These are phyloP conservation scores for Corylus avellana DNA, from an alignment of 306 rosid species.

Conservation along the genomic window DNA sequence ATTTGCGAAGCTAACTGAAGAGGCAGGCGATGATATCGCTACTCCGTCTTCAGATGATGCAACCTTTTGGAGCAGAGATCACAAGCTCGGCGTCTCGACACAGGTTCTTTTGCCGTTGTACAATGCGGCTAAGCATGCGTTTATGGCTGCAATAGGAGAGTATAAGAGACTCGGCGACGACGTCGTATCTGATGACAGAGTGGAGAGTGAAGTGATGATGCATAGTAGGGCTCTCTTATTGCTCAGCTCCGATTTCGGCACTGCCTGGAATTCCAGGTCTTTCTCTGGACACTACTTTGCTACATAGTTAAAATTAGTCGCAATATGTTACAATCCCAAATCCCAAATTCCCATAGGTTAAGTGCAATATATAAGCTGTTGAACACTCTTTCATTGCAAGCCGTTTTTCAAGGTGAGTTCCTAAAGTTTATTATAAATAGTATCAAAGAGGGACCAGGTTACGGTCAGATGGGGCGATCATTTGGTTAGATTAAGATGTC, in stretches of 20 bases:
- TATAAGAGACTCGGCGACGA: constrained; percentile 37
- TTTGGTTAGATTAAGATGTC: too few species aligned
- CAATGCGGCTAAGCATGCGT: constrained; percentile 51
- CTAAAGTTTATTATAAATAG: too few species aligned
- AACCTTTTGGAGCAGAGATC: constrained; percentile 68
- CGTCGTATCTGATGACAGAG: constrained; percentile 22
- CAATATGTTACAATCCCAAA: too few species aligned
- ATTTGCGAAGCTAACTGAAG: constrained; percentile 51
- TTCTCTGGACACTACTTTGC: neutral
- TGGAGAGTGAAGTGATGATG: constrained; percentile 61
- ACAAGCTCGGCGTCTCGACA: constrained; percentile 84
- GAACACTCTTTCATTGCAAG: too few species aligned
- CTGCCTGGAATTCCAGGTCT: constrained; percentile 95
- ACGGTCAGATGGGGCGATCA: too few species aligned
- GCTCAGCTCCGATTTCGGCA: constrained; percentile 78
- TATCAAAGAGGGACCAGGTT: too few species aligned
- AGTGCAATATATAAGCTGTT: too few species aligned
- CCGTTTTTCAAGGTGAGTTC: too few species aligned
- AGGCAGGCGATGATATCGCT: constrained; percentile 27
- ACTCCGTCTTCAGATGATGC: constrained; percentile 24
- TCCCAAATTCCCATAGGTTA: too few species aligned
- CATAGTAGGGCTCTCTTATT: constrained; percentile 70
- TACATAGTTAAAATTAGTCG: neutral
- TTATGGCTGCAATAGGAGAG: constrained; percentile 51
- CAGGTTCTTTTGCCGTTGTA: constrained; percentile 57